Percentiles rank a stretch among this genome's conserved stretches.
Conservation (phyloP, 2,329 filamentous ascomycete species). For the Aspergillus sp. region DNA sequence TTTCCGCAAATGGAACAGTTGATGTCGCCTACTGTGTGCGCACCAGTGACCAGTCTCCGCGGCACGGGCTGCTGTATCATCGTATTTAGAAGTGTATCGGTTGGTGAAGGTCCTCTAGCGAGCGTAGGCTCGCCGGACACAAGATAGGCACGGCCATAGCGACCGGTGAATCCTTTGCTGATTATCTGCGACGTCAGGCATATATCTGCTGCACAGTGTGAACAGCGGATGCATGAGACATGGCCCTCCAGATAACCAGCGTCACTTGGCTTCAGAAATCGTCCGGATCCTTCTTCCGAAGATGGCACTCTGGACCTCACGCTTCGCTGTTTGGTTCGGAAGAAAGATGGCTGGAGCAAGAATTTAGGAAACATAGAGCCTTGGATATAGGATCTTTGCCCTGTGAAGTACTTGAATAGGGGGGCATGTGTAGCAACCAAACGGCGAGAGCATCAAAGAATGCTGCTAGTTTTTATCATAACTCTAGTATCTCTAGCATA, state of each 20-base stretch:
- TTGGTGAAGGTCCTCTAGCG: slow-evolving; percentile 31
- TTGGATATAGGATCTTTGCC: not conserved
- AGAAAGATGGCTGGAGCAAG: slow-evolving; percentile 51
- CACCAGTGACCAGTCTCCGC: slow-evolving; percentile 62
- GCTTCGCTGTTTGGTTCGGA: slow-evolving; percentile 39
- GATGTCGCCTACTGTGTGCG: slow-evolving; percentile 64
- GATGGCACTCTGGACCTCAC: slow-evolving; percentile 13
- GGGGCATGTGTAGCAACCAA: not conserved
- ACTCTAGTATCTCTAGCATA: not conserved
- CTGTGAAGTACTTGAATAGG: not conserved
- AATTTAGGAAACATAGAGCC: slow-evolving; percentile 52
- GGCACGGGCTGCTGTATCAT: slow-evolving; percentile 58
- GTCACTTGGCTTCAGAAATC: slow-evolving; percentile 8
- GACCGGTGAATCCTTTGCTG: slow-evolving; percentile 65
- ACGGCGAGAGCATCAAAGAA: not conserved
- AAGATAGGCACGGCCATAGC: slow-evolving; percentile 65
- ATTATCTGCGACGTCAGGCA: slow-evolving; percentile 62
- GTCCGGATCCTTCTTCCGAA: slow-evolving; percentile 3
- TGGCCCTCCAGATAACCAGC: slow-evolving; percentile 48
- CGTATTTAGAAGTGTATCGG: slow-evolving; percentile 58
- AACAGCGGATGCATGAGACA: slow-evolving; percentile 59
- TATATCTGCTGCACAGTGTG: slow-evolving; percentile 60
- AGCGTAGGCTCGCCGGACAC: slow-evolving; percentile 50
- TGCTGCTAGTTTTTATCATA: too few relatives aligned
- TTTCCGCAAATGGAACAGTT: slow-evolving; percentile 58